These are phyloP conservation scores for Dittrichia graveolens DNA, from an alignment of 129 eudicot genomes.

Conservation along the genomic window DNA sequence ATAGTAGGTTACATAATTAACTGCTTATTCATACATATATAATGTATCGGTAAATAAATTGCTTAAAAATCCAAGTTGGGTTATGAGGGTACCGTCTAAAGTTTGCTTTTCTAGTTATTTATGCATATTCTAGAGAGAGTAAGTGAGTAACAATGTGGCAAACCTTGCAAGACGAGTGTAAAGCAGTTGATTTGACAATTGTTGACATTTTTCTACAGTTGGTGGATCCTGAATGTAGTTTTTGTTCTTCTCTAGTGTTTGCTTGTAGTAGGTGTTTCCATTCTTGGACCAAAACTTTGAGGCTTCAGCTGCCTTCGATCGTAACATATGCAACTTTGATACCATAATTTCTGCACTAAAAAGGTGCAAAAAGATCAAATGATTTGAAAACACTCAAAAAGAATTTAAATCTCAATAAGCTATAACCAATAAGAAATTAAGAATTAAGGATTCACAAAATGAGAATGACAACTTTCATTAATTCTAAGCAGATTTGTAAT, in stretches of 20 bases:
- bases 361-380: constrained; percentile 10
- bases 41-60: background rate
- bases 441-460: background rate
- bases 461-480: background rate
- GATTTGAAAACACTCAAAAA: constrained; percentile 3
- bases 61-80: no score
- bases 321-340: constrained; percentile 27
- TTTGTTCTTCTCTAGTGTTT: constrained; percentile 34
- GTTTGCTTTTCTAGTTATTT: background rate
- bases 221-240: constrained; percentile 40
- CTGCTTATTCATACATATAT: background rate
- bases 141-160: background rate
- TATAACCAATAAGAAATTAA: constrained; percentile 13
- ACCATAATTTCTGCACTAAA: constrained; percentile 20
- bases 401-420: background rate
- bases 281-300: constrained; percentile 31
- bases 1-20: background rate
- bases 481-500: background rate
- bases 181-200: constrained; percentile 40
- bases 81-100: no score
- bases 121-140: background rate
- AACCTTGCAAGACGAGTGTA: constrained; percentile 53
- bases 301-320: constrained; percentile 31
- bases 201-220: constrained; percentile 36
- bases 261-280: constrained; percentile 35